These are phyloP conservation scores for Thermothielavioides terrestris DNA, from an alignment of 495 filamentous ascomycete genomes.

Conservation along the genomic window DNA sequence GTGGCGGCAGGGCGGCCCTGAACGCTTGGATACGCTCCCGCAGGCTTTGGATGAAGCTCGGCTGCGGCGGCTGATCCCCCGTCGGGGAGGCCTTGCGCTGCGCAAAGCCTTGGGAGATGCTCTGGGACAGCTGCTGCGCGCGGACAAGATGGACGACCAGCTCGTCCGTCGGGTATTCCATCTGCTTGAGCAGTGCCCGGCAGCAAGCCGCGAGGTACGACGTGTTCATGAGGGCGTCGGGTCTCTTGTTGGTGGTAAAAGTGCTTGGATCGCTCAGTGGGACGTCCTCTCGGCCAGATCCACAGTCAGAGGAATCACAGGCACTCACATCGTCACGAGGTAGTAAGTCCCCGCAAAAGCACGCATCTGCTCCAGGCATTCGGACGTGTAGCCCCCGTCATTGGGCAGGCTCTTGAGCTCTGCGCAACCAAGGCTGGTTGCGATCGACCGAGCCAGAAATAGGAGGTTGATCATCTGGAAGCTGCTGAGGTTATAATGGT, in stretches of 20 bases:
- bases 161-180: conserved; percentile 19
- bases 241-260: conserved; percentile 27
- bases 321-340: conserved; percentile 22
- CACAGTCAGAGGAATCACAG: too few relatives aligned
- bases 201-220: conserved; percentile 19
- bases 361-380: conserved; percentile 21
- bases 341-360: conserved; percentile 28
- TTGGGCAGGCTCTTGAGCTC: conserved; percentile 3
- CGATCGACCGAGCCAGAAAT: conserved; percentile 23
- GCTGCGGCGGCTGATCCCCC: conserved; percentile 9
- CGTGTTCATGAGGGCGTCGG: conserved; percentile 24
- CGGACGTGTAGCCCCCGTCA: conserved; percentile 1
- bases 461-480: conserved; percentile 27
- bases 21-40: conserved; percentile 16
- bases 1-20: conserved; percentile 9
- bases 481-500: conserved; percentile 23
- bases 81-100: conserved; percentile 4
- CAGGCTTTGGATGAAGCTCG: conserved; percentile 15
- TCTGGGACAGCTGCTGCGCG: conserved; percentile 22
- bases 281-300: background rate
- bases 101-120: conserved; percentile 17
- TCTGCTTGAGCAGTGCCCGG: conserved; percentile 12
- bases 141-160: conserved; percentile 22
- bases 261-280: conserved; percentile 4
- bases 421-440: conserved; percentile 5